These are phyloP conservation scores for Citrus glauca DNA, from an alignment of 345 rosid species.

Conservation along the genomic window DNA sequence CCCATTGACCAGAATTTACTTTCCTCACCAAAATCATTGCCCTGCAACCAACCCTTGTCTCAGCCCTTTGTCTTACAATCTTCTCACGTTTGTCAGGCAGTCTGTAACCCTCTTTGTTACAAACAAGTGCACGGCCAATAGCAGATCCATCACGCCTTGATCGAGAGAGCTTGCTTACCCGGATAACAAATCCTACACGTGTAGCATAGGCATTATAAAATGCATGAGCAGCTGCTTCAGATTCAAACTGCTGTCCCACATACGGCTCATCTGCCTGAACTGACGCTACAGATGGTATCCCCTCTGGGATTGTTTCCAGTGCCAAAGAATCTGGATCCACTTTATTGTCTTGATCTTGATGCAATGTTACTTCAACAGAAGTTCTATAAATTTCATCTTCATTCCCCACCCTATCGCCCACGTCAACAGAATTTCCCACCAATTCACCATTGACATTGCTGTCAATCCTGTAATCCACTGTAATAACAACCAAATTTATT, in stretches of 20 bases:
- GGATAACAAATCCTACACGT: constrained; percentile 77
- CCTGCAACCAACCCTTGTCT: constrained; percentile 97
- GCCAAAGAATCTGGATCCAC: constrained; percentile 38
- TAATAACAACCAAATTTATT: constrained; percentile 13
- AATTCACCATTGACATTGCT: constrained; percentile 50
- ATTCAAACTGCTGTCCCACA: constrained; percentile 86
- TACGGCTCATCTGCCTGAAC: constrained; percentile 62
- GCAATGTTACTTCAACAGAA: constrained; percentile 43
- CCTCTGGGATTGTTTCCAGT: constrained; percentile 27
- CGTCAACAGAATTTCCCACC: constrained; percentile 41
- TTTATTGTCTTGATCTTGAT: constrained; percentile 40
- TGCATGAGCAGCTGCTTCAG: constrained; percentile 92
- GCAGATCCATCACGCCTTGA: constrained; percentile 96
- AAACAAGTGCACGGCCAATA: constrained; percentile 93
- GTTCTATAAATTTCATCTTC: constrained; percentile 46
- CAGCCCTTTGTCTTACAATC: constrained; percentile 90
- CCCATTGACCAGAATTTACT: constrained; percentile 92
- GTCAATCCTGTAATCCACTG: constrained; percentile 81
- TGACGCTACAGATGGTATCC: constrained; percentile 26
- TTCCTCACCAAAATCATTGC: constrained; percentile 97
- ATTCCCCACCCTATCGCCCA: constrained; percentile 29
- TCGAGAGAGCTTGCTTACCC: constrained; percentile 97
- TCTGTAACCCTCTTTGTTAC: constrained; percentile 94
- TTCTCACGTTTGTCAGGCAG: constrained; percentile 92
- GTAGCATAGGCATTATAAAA: constrained; percentile 90